A percentile compares a stretch with the other conserved stretches of the same genome.
Conservation (phyloP, 1,284 basidiomycete genomes). For the Ustilago shanxiensis region DNA sequence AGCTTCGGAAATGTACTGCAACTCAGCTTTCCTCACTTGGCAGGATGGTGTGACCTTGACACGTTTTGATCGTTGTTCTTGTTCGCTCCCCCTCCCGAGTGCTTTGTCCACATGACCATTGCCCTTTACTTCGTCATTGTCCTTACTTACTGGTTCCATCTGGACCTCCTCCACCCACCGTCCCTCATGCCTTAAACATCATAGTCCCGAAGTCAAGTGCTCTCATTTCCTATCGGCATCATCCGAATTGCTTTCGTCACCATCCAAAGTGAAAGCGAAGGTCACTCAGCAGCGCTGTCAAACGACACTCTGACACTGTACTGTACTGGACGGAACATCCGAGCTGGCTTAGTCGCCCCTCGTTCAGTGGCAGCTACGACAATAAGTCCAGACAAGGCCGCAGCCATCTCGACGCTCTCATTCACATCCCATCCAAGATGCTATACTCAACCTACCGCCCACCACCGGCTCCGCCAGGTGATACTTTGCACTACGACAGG, state of each 20-base stretch:
- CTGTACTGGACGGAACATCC: neutral
- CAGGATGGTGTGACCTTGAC: constrained; percentile 2
- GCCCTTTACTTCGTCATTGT: neutral
- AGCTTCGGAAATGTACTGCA: neutral
- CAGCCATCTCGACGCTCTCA: neutral
- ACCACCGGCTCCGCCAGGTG: constrained; percentile 3
- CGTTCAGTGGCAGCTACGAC: neutral
- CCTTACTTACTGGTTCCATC: neutral
- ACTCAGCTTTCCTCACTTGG: neutral
- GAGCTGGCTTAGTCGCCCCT: neutral
- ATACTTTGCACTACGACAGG: constrained; percentile 10
- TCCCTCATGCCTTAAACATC: neutral
- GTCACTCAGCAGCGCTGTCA: neutral
- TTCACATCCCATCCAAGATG: constrained; percentile 9
- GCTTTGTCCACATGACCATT: constrained; percentile 8
- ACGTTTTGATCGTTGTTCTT: neutral
- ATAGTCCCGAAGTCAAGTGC: neutral
- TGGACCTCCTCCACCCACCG: neutral
- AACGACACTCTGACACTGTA: neutral
- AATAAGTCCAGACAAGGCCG: neutral
- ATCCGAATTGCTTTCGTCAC: neutral
- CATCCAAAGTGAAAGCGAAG: neutral
- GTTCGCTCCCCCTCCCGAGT: too few species aligned
- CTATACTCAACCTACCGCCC: constrained; percentile 32
- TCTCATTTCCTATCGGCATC: neutral